phyloP scores from a whole-genome alignment of 805 yeast species.

The Myxozyma sirexii region DNA sequence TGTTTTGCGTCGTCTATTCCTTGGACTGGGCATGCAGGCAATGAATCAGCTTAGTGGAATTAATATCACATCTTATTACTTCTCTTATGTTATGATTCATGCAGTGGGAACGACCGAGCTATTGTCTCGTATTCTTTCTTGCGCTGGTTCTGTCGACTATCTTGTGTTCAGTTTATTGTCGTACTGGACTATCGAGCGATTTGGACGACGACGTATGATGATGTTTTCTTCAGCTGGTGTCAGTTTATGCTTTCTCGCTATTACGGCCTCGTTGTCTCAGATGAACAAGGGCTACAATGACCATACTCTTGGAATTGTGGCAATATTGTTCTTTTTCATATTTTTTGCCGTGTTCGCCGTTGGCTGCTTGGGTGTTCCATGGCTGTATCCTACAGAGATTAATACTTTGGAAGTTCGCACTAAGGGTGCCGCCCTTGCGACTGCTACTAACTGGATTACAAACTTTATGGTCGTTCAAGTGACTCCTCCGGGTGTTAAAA shows the following conservation, averaged over 20 bases:
- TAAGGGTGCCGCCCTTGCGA: conserved; percentile 61
- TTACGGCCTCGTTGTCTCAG: conserved; percentile 42
- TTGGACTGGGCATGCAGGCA: conserved; percentile 33
- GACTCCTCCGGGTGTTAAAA: conserved; percentile 56
- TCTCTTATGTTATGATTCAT: conserved; percentile 53
- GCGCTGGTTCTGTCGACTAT: conserved; percentile 29
- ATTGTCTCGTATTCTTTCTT: conserved; percentile 50
- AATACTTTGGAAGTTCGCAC: conserved; percentile 61
- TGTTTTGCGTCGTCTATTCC: conserved; percentile 21
- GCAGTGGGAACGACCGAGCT: conserved; percentile 47
- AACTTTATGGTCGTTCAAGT: conserved; percentile 69
- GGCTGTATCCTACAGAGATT: conserved; percentile 67
- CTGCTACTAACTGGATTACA: conserved; percentile 66
- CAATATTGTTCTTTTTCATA: conserved; percentile 42
- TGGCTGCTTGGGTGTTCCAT: conserved; percentile 58
- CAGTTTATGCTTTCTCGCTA: conserved; percentile 45
- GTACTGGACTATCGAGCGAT: conserved; percentile 45
- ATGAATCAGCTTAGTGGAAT: conserved; percentile 34
- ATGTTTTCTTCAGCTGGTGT: conserved; percentile 42
- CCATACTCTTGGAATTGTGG: conserved; percentile 30
- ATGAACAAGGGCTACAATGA: conserved; percentile 33
- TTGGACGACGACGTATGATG: conserved; percentile 41
- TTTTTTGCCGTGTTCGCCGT: conserved; percentile 54
- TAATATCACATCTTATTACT: conserved; percentile 34
- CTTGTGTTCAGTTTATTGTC: conserved; percentile 40